Evolutionary conservation across 2,329 filamentous ascomycete genomes (phyloP).

Genomic region (Coniochaeta sp.): DNA sequence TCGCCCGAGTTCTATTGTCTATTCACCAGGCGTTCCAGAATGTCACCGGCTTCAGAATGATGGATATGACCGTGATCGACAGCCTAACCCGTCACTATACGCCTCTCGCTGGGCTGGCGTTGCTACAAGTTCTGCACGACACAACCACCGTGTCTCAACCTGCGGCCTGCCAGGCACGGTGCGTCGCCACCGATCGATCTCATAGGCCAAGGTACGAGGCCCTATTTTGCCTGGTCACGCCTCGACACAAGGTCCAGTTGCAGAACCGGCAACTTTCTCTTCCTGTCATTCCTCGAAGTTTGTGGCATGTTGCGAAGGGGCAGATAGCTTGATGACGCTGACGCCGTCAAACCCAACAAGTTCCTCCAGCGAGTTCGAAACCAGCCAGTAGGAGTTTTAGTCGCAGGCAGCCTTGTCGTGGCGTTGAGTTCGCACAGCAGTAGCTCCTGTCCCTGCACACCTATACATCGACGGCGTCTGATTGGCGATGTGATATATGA

Average conservation of each 20-base stretch:
- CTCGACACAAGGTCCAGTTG: background rate
- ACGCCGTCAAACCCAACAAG: background rate
- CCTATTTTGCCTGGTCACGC: background rate
- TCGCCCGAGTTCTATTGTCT: too few species aligned
- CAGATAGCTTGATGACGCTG: background rate
- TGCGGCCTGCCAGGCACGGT: background rate
- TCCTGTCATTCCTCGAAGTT: background rate
- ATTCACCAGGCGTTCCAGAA: too few species aligned
- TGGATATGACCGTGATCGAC: background rate
- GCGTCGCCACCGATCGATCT: background rate
- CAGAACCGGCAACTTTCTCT: background rate
- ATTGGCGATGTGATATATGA: background rate
- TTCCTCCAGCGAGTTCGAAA: background rate
- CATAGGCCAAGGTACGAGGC: background rate
- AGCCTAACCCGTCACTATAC: background rate
- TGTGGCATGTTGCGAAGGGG: too few species aligned
- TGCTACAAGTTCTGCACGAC: background rate
- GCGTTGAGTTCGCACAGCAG: conserved; percentile 1
- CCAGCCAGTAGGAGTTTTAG: background rate
- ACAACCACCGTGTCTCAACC: background rate
- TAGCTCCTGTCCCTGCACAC: background rate
- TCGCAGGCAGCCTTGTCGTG: conserved; percentile 1
- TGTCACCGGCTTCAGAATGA: background rate
- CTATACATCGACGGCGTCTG: background rate
- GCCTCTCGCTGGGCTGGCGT: background rate